These are phyloP conservation scores for Tubosaeta brunneosetosa DNA, from an alignment of 768 basidiomycete genomes.

Conservation along the genomic window DNA sequence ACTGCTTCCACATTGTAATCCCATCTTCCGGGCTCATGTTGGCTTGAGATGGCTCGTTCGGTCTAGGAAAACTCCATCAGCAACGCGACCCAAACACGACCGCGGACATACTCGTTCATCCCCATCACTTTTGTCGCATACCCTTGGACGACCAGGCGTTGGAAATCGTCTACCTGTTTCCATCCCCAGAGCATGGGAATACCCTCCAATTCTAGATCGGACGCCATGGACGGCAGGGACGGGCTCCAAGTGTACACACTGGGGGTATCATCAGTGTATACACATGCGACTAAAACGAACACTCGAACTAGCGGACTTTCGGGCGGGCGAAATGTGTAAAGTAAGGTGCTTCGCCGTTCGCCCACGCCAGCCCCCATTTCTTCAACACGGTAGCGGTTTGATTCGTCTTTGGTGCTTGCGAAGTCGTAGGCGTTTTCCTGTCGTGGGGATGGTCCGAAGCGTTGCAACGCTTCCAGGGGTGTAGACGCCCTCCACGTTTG, in stretches of 20 bases:
- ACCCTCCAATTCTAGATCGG: slow-evolving; percentile 46
- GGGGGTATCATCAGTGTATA: background rate
- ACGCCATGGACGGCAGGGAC: slow-evolving; percentile 37
- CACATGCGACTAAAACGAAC: background rate
- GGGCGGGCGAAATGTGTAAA: slow-evolving; percentile 47
- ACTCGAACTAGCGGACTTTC: slow-evolving; percentile 42
- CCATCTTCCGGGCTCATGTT: slow-evolving; percentile 53
- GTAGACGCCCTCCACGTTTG: slow-evolving; percentile 13
- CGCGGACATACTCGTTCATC: slow-evolving; percentile 67
- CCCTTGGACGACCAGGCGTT: slow-evolving; percentile 41
- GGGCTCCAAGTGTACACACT: slow-evolving; percentile 71
- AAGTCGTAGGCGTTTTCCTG: background rate
- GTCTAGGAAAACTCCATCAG: slow-evolving; percentile 40
- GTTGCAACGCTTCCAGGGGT: slow-evolving; percentile 16
- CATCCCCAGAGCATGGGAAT: slow-evolving; percentile 74
- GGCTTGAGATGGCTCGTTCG: slow-evolving; percentile 62
- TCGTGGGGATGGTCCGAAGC: slow-evolving; percentile 7
- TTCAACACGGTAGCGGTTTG: slow-evolving; percentile 5
- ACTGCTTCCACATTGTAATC: slow-evolving; percentile 55
- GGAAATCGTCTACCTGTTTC: slow-evolving; percentile 46
- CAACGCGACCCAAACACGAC: background rate
- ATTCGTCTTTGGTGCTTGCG: background rate
- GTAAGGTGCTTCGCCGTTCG: slow-evolving; percentile 46
- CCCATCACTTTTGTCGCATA: slow-evolving; percentile 59
- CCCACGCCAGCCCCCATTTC: slow-evolving; percentile 70